Base-by-base conservation (phyloP, 2,329 filamentous ascomycete genomes). In the Neofusicoccum laricinum region DNA sequence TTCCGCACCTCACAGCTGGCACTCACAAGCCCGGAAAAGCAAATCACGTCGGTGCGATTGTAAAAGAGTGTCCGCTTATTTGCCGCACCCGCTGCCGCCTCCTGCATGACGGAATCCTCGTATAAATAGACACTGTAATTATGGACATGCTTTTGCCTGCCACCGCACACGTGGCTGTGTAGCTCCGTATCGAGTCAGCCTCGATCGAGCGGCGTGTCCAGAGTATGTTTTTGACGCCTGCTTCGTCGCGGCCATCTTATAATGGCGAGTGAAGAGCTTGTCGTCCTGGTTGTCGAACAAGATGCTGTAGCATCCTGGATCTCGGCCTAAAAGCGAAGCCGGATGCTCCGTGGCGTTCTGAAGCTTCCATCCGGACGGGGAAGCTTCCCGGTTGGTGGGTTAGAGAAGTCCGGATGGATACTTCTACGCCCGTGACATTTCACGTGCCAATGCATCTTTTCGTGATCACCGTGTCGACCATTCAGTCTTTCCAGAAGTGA, bases 251-350 rank as follows among this genome's bases (percentile, higher is more conserved):
- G 41, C 17, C 25, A 25, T 59, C 40, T 46, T 14, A 46, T 51
- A 15, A 43, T 15, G 25, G n/a, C 55, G 17, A 19, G n/a, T 17
- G 40, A 46, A 15, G 40, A 21, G 14, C 21, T 10, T 34, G 40
- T 6, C 19, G 10, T 34, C 40, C 40, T 19, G 8, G 4, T 46
- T 12, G 51, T 30, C 36, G 4, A 25, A 43, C 51, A 21, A 36
- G 40, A 59, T 59, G 40, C 40, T 36, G 55, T 25, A 46, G 41
- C 55, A 59, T 46, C 55, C 40, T 46, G 25, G 41, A 21, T 59
- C 55, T 46, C 21, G 55, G 55, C 55, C 55, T 46, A 59, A 59
- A 45, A 46, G 55, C 30, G 55, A 46, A 59, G 55, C 55, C 55
- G 55, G 55, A 46, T 59, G 41, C 55, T 46, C 41, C 55, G 41